A percentile compares a stretch with the other conserved stretches of the same genome.
Conservation (phyloP, 208 protist genomes). For the Strigomonas galati region DNA sequence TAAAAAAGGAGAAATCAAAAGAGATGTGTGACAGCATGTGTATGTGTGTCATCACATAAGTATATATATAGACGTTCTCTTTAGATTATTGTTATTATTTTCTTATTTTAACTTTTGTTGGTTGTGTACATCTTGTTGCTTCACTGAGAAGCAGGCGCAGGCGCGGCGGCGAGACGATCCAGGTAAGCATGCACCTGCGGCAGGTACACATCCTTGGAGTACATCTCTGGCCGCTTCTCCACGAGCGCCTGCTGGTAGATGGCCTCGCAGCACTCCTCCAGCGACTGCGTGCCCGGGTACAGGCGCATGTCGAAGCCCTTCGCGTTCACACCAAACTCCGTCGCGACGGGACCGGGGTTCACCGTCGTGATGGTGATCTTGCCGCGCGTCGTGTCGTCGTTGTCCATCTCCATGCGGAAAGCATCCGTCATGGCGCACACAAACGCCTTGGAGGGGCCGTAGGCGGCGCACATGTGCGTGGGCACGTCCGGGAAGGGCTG, state of each 20-base stretch:
- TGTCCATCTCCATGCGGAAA: constrained; percentile 2
- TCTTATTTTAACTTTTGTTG: too few relatives aligned
- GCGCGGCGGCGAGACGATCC: not conserved
- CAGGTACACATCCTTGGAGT: not conserved
- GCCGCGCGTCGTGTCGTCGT: not conserved
- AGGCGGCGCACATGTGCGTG: constrained; percentile 10
- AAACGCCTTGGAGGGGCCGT: constrained; percentile 12
- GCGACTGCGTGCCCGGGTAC: not conserved
- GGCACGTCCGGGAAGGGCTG: constrained; percentile 5
- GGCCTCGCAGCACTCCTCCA: constrained; percentile 10
- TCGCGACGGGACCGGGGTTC: constrained; percentile 12
- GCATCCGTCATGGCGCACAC: constrained; percentile 2
- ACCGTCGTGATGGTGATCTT: constrained; percentile 12
- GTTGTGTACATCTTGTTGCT: too few relatives aligned
- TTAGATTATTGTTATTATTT: too few relatives aligned
- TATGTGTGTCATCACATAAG: too few relatives aligned
- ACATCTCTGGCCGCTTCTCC: constrained; percentile 5
- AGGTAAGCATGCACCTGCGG: constrained; percentile 4
- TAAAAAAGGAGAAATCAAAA: not conserved
- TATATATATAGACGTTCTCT: too few relatives aligned
- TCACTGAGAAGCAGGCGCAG: too few relatives aligned
- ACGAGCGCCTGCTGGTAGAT: constrained; percentile 17
- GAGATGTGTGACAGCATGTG: too few relatives aligned
- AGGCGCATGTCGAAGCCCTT: not conserved
- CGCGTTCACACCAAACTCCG: constrained; percentile 14